Evolutionary conservation across 352 stramenopile genomes (phyloP).

Genomic region (Globisporangium paroecandrum): DNA sequence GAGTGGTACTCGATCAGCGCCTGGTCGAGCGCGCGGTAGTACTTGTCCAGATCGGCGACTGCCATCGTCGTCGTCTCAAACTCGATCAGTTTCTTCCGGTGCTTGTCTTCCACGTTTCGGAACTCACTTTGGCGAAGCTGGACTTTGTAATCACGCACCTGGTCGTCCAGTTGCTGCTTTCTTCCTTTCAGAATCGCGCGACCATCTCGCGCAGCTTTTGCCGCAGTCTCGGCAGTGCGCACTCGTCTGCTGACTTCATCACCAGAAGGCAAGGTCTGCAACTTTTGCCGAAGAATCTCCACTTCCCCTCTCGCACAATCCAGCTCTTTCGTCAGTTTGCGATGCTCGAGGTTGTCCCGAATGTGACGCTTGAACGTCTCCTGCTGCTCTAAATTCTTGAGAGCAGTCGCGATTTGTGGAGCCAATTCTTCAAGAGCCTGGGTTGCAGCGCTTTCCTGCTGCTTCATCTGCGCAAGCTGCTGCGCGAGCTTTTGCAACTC

Average conservation of each 20-base stretch:
- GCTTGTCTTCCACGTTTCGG: constrained; percentile 92
- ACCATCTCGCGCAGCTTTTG: constrained; percentile 31
- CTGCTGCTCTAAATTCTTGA: constrained; percentile 39
- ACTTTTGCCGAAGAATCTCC: constrained; percentile 36
- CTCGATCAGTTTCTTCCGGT: constrained; percentile 94
- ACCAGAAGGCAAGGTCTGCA: constrained; percentile 44
- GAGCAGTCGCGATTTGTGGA: constrained; percentile 42
- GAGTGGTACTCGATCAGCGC: constrained; percentile 97
- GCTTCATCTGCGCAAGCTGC: constrained; percentile 38
- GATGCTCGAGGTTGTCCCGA: constrained; percentile 75
- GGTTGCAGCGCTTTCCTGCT: constrained; percentile 33
- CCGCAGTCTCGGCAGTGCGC: constrained; percentile 23
- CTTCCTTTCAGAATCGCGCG: constrained; percentile 43
- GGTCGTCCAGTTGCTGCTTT: constrained; percentile 46
- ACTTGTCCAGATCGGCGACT: constrained; percentile 96
- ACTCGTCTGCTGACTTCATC: constrained; percentile 52
- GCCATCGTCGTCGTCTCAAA: constrained; percentile 95
- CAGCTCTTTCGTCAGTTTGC: constrained; percentile 46
- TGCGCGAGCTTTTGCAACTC: constrained; percentile 41
- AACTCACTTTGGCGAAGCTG: constrained; percentile 73
- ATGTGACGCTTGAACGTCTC: constrained; percentile 71
- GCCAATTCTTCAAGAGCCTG: constrained; percentile 43
- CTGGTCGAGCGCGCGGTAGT: constrained; percentile 94
- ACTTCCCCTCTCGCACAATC: constrained; percentile 35
- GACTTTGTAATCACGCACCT: constrained; percentile 62